Percentiles rank a stretch among this genome's conserved stretches.
These are phyloP conservation scores for Prunus fruticosa DNA, from an alignment of 306 rosid genomes.

Conservation along the genomic window DNA sequence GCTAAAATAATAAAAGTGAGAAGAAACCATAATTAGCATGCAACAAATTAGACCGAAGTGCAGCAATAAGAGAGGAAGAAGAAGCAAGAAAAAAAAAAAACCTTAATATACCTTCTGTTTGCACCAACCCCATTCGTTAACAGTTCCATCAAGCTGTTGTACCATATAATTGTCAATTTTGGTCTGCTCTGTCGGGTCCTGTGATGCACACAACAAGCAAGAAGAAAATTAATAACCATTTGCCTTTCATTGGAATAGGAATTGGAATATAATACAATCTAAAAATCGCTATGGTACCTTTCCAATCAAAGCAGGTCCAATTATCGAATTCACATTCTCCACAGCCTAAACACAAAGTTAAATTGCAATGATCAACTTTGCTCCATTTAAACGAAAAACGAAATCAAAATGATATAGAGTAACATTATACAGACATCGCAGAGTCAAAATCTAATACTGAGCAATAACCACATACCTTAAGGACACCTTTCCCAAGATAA, in stretches of 20 bases:
- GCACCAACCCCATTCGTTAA: constrained; percentile 92
- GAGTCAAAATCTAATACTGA: background rate
- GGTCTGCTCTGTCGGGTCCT: constrained; percentile 74
- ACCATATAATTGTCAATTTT: constrained; percentile 67
- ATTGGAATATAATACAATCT: too few relatives aligned
- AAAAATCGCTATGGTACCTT: constrained; percentile 31
- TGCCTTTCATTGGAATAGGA: background rate
- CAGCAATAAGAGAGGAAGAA: background rate
- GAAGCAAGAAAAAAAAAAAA: background rate
- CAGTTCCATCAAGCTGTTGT: constrained; percentile 82
- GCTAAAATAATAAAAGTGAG: constrained; percentile 36
- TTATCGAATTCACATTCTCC: constrained; percentile 55
- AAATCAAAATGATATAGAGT: background rate
- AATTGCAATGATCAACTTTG: constrained; percentile 5
- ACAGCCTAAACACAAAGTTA: constrained; percentile 47
- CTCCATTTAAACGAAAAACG: background rate
- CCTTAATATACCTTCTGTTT: constrained; percentile 53
- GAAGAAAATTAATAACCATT: constrained; percentile 11
- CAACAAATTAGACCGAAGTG: too few relatives aligned
- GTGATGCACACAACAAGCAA: background rate
- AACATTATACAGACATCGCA: background rate
- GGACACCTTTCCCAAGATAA: constrained; percentile 78
- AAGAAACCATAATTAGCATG: background rate
- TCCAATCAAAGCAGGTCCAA: constrained; percentile 71
- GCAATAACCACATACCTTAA: constrained; percentile 35